phyloP scores from a whole-genome alignment of 1,284 basidiomycete species.

The Tetrapyrgos nigripes region DNA sequence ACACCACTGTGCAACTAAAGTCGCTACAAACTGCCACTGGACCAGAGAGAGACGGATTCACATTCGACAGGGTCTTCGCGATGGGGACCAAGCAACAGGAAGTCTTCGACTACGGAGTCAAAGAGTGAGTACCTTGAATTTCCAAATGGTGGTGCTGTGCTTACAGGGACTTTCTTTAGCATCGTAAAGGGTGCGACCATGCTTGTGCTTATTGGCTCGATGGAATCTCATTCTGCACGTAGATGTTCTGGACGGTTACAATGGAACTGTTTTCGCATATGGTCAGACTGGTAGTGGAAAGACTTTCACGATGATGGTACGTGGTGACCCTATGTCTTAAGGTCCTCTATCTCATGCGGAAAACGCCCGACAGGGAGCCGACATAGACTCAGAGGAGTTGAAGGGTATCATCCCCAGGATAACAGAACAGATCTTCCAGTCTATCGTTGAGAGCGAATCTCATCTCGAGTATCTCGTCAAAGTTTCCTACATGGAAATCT shows the following conservation, averaged over 20 bases:
- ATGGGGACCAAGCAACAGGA: conserved; percentile 93
- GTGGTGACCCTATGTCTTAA: conserved; percentile 25
- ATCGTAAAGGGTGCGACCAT: conserved; percentile 76
- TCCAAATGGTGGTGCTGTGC: conserved; percentile 18
- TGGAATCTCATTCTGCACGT: conserved; percentile 11
- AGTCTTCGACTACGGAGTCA: conserved; percentile 99
- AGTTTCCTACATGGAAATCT: conserved; percentile 99
- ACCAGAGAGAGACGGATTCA: conserved; percentile 92
- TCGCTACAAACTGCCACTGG: conserved; percentile 70
- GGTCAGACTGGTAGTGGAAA: conserved; percentile 98
- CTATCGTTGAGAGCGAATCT: conserved; percentile 94
- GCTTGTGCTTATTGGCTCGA: conserved; percentile 4
- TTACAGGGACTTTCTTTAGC: conserved; percentile 43
- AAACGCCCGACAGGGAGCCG: conserved; percentile 75
- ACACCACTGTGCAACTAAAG: conserved; percentile 84
- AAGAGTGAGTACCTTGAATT: conserved; percentile 70
- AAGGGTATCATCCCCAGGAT: conserved; percentile 99
- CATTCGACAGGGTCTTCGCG: conserved; percentile 96
- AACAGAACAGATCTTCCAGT: conserved; percentile 98
- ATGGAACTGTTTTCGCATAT: conserved; percentile 98
- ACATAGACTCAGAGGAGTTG: conserved; percentile 91
- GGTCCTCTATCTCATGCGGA: conserved; percentile 19
- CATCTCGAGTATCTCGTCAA: conserved; percentile 99
- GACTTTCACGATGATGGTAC: conserved; percentile 97
- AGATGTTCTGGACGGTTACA: conserved; percentile 99